Percentiles rank a stretch among this genome's conserved stretches.
Evolutionary conservation across 495 filamentous ascomycete genomes (phyloP).

Genomic region (Hypoxylon lenormandii): DNA sequence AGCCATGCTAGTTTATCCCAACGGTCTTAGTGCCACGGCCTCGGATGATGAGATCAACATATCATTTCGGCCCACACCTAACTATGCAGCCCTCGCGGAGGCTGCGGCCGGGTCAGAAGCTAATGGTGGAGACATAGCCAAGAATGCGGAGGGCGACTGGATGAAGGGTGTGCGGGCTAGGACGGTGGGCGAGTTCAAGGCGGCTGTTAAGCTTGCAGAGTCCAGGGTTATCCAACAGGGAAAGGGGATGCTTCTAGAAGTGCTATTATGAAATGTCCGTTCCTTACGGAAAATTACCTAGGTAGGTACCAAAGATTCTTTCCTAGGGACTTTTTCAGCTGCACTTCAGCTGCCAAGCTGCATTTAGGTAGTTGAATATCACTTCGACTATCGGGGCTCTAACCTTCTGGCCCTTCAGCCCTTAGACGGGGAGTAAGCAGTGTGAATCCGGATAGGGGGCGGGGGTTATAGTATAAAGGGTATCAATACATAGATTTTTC

Average conservation of each 20-base stretch:
- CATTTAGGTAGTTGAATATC: too few relatives aligned
- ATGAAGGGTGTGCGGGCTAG: conserved; percentile 38
- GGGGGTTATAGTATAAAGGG: too few relatives aligned
- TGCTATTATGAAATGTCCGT: conserved; percentile 27
- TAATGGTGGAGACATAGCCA: conserved; percentile 15
- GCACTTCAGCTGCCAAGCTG: too few relatives aligned
- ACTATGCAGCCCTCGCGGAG: conserved; percentile 43
- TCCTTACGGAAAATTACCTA: too few relatives aligned
- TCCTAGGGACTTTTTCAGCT: too few relatives aligned
- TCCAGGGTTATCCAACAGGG: conserved; percentile 25
- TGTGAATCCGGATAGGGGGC: too few relatives aligned
- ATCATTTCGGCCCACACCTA: conserved; percentile 44
- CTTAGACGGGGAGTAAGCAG: too few relatives aligned
- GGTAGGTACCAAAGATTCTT: too few relatives aligned
- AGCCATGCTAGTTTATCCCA: conserved; percentile 49
- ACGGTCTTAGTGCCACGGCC: conserved; percentile 38
- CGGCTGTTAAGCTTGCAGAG: conserved; percentile 19
- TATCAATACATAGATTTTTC: too few relatives aligned
- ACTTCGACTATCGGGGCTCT: too few relatives aligned
- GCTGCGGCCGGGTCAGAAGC: conserved; percentile 39
- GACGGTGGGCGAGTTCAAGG: conserved; percentile 35
- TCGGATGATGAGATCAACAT: conserved; percentile 45
- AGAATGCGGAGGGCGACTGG: conserved; percentile 13
- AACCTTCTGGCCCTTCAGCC: too few relatives aligned
- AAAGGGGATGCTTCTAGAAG: conserved; percentile 43